Evolutionary conservation across 1,139 yeast species (phyloP), one percentile per base, ranked within the genome.

Genomic region (Scheffersomyces stambukii): DNA sequence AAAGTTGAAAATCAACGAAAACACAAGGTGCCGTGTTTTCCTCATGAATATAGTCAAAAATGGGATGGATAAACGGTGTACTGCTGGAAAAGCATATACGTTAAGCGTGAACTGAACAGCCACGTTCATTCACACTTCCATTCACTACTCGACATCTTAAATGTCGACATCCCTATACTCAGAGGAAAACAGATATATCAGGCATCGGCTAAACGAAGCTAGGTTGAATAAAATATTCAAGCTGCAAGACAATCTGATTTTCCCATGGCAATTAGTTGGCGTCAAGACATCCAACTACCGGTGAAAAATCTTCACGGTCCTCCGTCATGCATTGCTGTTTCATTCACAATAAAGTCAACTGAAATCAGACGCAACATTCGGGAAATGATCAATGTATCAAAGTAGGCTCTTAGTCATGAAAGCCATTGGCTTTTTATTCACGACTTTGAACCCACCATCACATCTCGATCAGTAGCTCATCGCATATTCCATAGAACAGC

Each of bases 151-250:
- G 34, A 22, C 13, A n/a, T n/a, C n/a, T n/a, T n/a, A n/a, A n/a
- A n/a, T n/a, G n/a, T n/a, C n/a, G n/a, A n/a, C n/a, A n/a, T n/a
- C 28, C 28, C 28, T 32, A 31, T 26, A 38, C 68, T 53, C 71
- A 64, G 70, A 64, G 67, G 70, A 64, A 63, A 63, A 57, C 67
- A 64, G 71, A 64, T 60, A 42, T 54, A 58, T 62, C 69, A 61
- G 63, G 69, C 70, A 64, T 64, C 47, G 68, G 70, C 70, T 52
- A 46, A 40, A 48, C 42, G 45, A 54, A 54, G 48, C 50, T 46
- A 43, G 41, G 33, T 35, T 45, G 53, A 51, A 48, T 45, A 42
- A 31, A 29, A 36, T 34, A 36, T 39, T 41, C 48, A 32, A 42
- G 45, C 69, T 62, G 69, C 69, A 61, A 62, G 70, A 62, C 56